Evolutionary conservation across 257 asterid species (phyloP).

Genomic region (Solanum appendiculatum): DNA sequence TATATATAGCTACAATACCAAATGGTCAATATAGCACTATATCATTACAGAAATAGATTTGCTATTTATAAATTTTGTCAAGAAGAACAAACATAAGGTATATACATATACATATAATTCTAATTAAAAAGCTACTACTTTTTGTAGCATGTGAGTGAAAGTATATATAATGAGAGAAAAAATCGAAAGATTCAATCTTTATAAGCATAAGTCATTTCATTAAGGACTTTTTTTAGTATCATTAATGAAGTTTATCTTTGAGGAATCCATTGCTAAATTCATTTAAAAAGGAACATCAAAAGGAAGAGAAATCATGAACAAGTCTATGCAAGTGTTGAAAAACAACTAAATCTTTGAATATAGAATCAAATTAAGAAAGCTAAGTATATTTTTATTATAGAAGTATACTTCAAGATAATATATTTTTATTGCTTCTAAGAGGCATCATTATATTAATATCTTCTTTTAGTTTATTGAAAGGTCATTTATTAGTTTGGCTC

Average conservation of each 20-base stretch:
- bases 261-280: constrained; percentile 26
- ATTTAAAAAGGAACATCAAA: background rate
- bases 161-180: background rate
- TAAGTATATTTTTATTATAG: background rate
- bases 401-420: constrained; percentile 28
- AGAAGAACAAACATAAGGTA: background rate
- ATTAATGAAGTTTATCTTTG: constrained; percentile 17
- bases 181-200: background rate
- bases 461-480: constrained; percentile 25
- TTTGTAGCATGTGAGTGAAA: background rate
- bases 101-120: background rate
- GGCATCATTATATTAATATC: constrained; percentile 16
- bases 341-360: background rate
- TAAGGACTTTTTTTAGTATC: constrained; percentile 3
- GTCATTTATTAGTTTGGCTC: constrained; percentile 30
- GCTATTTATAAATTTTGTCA: background rate
- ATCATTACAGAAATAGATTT: background rate
- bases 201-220: constrained; percentile 17
- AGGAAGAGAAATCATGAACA: constrained; percentile 25
- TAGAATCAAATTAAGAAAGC: constrained; percentile 5
- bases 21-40: background rate
- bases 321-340: constrained; percentile 28
- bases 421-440: background rate
- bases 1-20: background rate
- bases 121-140: background rate